Percentiles rank a stretch among this genome's conserved stretches.
Evolutionary conservation across 257 asterid species (phyloP).

Genomic region (Gardenia jasminoides): DNA sequence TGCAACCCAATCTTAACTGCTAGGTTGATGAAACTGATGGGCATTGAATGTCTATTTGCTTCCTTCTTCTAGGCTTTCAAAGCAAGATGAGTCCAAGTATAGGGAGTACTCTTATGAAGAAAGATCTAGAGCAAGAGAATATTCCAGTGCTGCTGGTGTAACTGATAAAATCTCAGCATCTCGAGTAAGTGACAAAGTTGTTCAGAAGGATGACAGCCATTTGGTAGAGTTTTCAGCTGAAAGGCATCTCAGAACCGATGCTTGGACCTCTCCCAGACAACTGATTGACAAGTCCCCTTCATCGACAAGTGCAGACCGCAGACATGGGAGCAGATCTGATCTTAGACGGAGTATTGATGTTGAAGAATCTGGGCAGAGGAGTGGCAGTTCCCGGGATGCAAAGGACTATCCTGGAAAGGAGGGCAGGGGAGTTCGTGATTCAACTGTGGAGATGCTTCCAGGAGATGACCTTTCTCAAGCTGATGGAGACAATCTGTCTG

Average conservation of each 20-base stretch:
- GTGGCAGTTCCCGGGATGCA: slow-evolving; percentile 69
- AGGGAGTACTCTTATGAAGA: slow-evolving; percentile 80
- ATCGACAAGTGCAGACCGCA: slow-evolving; percentile 50
- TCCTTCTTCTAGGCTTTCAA: slow-evolving; percentile 49
- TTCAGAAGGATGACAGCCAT: slow-evolving; percentile 61
- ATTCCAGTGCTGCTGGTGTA: slow-evolving; percentile 44
- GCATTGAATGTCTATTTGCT: not conserved
- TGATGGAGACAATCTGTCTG: slow-evolving; percentile 59
- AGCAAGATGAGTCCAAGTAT: slow-evolving; percentile 81
- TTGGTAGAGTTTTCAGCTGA: slow-evolving; percentile 65
- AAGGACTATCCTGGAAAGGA: slow-evolving; percentile 59
- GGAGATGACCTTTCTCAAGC: slow-evolving; percentile 65
- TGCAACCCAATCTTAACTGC: not conserved
- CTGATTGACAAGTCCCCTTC: slow-evolving; percentile 74
- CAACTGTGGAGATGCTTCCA: slow-evolving; percentile 45
- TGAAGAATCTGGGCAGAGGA: slow-evolving; percentile 72
- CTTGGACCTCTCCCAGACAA: slow-evolving; percentile 58
- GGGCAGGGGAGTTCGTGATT: slow-evolving; percentile 61
- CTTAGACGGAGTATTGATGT: slow-evolving; percentile 58
- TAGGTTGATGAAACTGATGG: not conserved
- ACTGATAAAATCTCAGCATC: slow-evolving; percentile 56
- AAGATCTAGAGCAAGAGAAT: slow-evolving; percentile 60
- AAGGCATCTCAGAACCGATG: slow-evolving; percentile 67
- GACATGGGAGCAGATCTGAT: slow-evolving; percentile 61
- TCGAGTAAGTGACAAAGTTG: slow-evolving; percentile 58